Base-by-base conservation (phyloP, 208 protist species). In the Leishmania braziliensis region DNA sequence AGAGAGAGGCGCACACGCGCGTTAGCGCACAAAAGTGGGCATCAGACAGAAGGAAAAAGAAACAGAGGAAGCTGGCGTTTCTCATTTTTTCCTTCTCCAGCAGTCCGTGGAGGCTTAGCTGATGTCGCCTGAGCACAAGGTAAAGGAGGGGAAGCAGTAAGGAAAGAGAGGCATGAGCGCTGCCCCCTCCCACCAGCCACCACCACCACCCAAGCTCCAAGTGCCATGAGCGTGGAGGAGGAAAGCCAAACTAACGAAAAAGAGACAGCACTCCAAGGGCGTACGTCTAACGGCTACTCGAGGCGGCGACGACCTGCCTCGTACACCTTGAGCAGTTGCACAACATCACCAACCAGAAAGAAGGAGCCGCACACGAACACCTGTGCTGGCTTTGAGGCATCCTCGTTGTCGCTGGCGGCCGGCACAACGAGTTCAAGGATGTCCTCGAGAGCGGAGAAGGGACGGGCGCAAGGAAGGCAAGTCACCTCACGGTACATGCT, bases 331-430 rank as follows among this genome's bases (percentile, higher is more conserved):
- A 92, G 54, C 43, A 97, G 84, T 43, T 83, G 88, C 77, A 95
- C 73, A 16, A 96, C 75, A 71, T 97, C 91, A 9, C 87, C 89
- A 16, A 97, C 82, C 29, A 97, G 82, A 76, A 93, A 97, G 72
- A 97, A 95, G n/a, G 94, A 97, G n/a, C 94, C 94, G 60, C 89
- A 93, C 48, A 95, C 88, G 80, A 97, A 94, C 51, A 96, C 88
- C 66, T 97, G 89, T 12, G 85, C 89, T 5, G 92, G 91, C 77
- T 92, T 92, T 36, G 84, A 88, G 39, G 88, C 90, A 75, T 95
- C 89, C 75, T 92, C 89, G 43, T 76, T 72, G 10, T 94, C 88
- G 53, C 78, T 86, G 18, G 85, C 87, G 53, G 91, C 75, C 9
- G 88, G 84, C 39, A 89, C 43, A 48, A 89, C 80, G 4, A 96